These are phyloP conservation scores for Cutaneotrichosporon mucoides DNA, from an alignment of 1,284 basidiomycete species.

Conservation along the genomic window DNA sequence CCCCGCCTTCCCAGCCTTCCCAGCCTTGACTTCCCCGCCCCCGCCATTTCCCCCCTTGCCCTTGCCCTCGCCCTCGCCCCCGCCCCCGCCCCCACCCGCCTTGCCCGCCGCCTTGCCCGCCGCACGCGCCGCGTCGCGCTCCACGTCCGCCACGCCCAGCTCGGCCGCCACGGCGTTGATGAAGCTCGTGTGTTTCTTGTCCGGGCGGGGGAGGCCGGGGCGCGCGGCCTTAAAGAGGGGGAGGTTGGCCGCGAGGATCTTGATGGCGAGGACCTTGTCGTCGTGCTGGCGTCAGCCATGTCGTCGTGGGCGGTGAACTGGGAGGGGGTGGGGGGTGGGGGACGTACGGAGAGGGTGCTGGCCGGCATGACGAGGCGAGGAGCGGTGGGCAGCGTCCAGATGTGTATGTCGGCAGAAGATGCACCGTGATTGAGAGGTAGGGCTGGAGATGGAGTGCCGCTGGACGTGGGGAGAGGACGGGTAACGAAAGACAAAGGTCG, in stretches of 20 bases:
- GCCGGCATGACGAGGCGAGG: background rate
- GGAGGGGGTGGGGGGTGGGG: background rate
- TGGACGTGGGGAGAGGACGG: no score
- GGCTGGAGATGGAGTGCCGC: no score
- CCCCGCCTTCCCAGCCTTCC: no score
- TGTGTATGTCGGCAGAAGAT: no score
- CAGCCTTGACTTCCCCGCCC: no score
- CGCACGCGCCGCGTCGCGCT: background rate
- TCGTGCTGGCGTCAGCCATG: background rate
- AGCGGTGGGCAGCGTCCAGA: no score
- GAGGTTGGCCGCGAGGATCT: background rate
- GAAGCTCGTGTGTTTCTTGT: background rate
- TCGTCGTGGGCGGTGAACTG: no score
- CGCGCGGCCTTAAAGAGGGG: background rate
- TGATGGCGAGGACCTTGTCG: background rate
- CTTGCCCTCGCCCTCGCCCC: no score
- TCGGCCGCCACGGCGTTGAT: background rate
- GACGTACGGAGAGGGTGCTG: background rate
- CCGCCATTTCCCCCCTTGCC: no score
- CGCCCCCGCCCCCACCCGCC: no score
- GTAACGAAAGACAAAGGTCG: no score
- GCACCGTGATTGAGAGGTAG: no score
- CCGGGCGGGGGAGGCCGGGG: background rate
- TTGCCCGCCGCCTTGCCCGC: background rate
- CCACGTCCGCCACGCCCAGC: background rate